Conservation (phyloP, 1,139 yeast genomes). For the Petasospora fabianii region DNA sequence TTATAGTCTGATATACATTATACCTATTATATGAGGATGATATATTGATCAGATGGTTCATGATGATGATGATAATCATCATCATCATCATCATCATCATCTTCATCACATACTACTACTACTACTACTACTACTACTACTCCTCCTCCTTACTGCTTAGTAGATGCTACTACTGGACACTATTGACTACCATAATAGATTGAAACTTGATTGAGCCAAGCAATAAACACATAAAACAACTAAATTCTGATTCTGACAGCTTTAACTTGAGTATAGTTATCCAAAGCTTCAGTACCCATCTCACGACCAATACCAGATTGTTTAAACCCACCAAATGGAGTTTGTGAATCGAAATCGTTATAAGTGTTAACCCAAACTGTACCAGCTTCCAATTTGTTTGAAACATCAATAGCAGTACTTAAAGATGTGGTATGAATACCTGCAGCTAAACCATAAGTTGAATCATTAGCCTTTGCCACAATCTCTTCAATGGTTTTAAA, state of each 20-base stretch:
- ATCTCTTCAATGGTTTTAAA: conserved; percentile 73
- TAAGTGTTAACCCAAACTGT: conserved; percentile 81
- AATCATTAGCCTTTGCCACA: conserved; percentile 63
- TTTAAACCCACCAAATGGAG: conserved; percentile 82
- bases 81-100: too few relatives aligned
- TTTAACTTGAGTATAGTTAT: conserved; percentile 78
- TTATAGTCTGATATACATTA: neutral
- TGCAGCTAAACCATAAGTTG: conserved; percentile 82
- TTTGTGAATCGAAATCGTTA: conserved; percentile 77
- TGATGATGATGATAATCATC: too few relatives aligned
- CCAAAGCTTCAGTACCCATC: conserved; percentile 83
- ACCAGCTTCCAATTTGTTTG: conserved; percentile 72
- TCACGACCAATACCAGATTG: conserved; percentile 92
- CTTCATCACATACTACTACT: too few relatives aligned
- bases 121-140: too few relatives aligned
- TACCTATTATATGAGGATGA: neutral
- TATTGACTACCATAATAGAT: too few relatives aligned
- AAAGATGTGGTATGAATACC: conserved; percentile 71
- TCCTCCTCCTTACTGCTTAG: too few relatives aligned
- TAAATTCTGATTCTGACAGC: conserved; percentile 82
- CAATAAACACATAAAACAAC: too few relatives aligned
- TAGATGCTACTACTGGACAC: too few relatives aligned
- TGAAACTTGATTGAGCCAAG: too few relatives aligned
- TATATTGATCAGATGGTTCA: too few relatives aligned
- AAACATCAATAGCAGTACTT: conserved; percentile 58